Percentiles rank a stretch among this genome's conserved stretches.
phyloP scores from a whole-genome alignment of 2,329 filamentous ascomycete genomes.

The Tricladium varicosporioides region DNA sequence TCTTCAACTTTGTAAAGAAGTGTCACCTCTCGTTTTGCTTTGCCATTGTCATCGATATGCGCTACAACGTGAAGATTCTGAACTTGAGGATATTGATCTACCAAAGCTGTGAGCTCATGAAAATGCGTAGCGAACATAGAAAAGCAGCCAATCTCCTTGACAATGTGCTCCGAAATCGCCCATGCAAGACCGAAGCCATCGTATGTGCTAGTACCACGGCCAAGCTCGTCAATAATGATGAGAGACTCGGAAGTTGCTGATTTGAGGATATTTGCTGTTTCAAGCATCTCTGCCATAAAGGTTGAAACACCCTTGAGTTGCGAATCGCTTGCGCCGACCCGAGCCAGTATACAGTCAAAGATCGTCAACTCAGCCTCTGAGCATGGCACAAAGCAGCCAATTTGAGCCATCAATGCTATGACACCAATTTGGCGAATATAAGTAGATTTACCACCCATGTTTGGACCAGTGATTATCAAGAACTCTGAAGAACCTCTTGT shows the following conservation, averaged over 20 bases:
- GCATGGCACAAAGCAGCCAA: conserved; percentile 95
- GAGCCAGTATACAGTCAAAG: conserved; percentile 94
- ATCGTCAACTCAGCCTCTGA: conserved; percentile 87
- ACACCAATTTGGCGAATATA: conserved; percentile 98
- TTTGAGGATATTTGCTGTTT: conserved; percentile 97
- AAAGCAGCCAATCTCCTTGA: conserved; percentile 91
- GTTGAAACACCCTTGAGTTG: conserved; percentile 97
- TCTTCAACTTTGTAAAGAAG: conserved; percentile 95
- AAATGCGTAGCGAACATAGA: conserved; percentile 97
- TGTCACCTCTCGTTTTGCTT: conserved; percentile 73
- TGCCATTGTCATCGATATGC: conserved; percentile 63
- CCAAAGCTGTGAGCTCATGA: conserved; percentile 91
- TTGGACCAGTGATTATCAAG: conserved; percentile 75
- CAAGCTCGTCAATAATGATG: conserved; percentile 98
- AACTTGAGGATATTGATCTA: conserved; percentile 82
- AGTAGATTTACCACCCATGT: conserved; percentile 98
- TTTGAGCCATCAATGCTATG: conserved; percentile 94
- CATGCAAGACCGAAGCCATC: conserved; percentile 98
- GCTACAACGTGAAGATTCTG: conserved; percentile 94
- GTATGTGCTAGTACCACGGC: conserved; percentile 94
- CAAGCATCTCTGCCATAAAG: conserved; percentile 99
- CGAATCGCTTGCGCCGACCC: conserved; percentile 92
- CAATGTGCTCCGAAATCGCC: conserved; percentile 97
- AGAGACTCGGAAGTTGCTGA: conserved; percentile 91
- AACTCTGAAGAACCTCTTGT: conserved; percentile 79